Base-by-base conservation (phyloP, 2,329 filamentous ascomycete species). In the Niveomyces coronatus region DNA sequence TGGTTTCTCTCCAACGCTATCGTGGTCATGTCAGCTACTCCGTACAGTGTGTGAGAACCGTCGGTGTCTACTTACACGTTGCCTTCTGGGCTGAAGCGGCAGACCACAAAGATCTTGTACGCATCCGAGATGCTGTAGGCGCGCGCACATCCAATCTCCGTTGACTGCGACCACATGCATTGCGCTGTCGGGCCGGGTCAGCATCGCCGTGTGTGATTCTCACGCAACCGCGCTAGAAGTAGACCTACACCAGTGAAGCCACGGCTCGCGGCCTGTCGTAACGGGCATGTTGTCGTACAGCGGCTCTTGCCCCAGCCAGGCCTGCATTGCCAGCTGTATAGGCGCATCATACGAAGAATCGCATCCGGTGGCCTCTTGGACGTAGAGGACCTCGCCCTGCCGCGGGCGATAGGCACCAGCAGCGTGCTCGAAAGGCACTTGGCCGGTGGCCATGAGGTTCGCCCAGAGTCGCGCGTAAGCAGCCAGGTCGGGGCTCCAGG, bases 241-340 rank as follows among this genome's bases (percentile, higher is more conserved):
- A n/a, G 9, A 47, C 53, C 43, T 52, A 60, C 57, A 56, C 55
- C 56, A 60, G 28, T 61, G 58, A 17, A 59, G 50, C 57, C 57
- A 60, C 3, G 47, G 48, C 41, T 59, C 57, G 11, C 53, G 47
- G 6, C 56, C 56, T 6, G 52, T 53, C 11, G 44, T 47, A 29
- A 60, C 48, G 31, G 56, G 51, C 41, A 53, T 48, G 13, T 52
- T 50, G 18, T 48, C 44, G 38, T 56, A 61, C 13, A 54, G 37
- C 16, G 46, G 41, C 19, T 42, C 55, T 34, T 60, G 46, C 7
- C 45, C 46, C 2, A 61, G 52, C 58, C 57, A 62, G 9, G 46
- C 46, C 7, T 43, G 46, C 35, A 53, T 49, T 5, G 54, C 54
- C 3, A 50, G 47, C 31, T 55, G 51, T 14, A 59, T 33, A 20